These are phyloP conservation scores for Pseudomicrostroma phylloplanum DNA, from an alignment of 1,284 basidiomycete species.

Conservation along the genomic window DNA sequence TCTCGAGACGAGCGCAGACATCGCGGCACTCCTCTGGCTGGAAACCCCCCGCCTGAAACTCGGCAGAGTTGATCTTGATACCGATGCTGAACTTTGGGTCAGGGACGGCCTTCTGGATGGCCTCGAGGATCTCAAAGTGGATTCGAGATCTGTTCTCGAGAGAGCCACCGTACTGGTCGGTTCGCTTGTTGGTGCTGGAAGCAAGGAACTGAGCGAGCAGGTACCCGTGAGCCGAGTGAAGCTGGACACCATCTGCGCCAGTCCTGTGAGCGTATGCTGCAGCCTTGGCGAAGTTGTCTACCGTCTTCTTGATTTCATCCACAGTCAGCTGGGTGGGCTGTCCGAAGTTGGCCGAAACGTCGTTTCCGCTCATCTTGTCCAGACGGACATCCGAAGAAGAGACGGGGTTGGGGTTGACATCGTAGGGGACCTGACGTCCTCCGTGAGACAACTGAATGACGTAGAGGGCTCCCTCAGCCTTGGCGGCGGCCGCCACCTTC, in stretches of 20 bases:
- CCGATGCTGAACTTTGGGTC: constrained; percentile 53
- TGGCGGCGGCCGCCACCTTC: constrained; percentile 49
- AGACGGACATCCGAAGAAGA: constrained; percentile 39
- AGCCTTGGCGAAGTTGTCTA: constrained; percentile 50
- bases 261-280: constrained; percentile 50
- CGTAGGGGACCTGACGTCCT: constrained; percentile 49
- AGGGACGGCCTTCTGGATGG: constrained; percentile 48
- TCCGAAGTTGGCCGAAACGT: constrained; percentile 33
- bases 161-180: constrained; percentile 52
- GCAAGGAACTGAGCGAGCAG: constrained; percentile 45
- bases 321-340: constrained; percentile 25
- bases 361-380: constrained; percentile 14
- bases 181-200: constrained; percentile 51
- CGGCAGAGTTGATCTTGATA: constrained; percentile 55
- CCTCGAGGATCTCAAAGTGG: constrained; percentile 50
- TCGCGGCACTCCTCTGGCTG: constrained; percentile 14
- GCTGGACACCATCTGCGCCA: constrained; percentile 51
- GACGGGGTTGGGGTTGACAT: constrained; percentile 27
- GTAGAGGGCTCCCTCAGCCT: constrained; percentile 53
- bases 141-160: constrained; percentile 53
- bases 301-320: constrained; percentile 27
- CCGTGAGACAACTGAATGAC: constrained; percentile 55
- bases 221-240: constrained; percentile 38
- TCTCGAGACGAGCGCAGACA: constrained; percentile 15
- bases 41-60: constrained; percentile 24